Base-by-base conservation (phyloP, 495 filamentous ascomycete genomes). In the Penicillium maclennaniae region DNA sequence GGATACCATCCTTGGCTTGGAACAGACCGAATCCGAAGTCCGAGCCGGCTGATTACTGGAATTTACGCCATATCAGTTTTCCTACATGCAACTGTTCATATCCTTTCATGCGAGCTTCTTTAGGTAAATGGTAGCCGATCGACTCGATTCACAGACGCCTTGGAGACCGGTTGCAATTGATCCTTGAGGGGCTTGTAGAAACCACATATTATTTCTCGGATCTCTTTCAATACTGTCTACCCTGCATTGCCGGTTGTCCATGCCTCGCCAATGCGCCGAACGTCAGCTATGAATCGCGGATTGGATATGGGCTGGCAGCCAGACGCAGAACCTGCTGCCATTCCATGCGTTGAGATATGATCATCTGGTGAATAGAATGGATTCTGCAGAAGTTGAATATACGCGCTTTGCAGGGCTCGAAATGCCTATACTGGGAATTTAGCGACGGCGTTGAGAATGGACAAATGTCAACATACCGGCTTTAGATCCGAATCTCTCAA, bases 341-440 rank as follows among this genome's bases (percentile, higher is more conserved):
- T 48, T 36, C 63, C 68, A 14, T 66, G 51, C 26, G 68, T 45
- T 17, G 85, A 84, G 38, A 78, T 78, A 60, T 92, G 86, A 56
- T 92, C 88, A 66, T 96, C 92, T 27, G 91, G 92, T 37, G 86
- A 83, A 66, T 91, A 97, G 68, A 98, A 98, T 1, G 93, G 93
- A 63, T 98, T 97, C 69, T 96, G 89, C 42, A 97, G 71, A 46
- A 98, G 75, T 53, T 81, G 74, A 43, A 97, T 88, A 60, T 97
- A 98, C 20, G 93, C 91, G 21, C 82, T 87, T 71, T 97, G 93
- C 61, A 97, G 76, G 6, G 91, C 89, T 63, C 84, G 82, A 62
- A 98, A 98, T 16, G 91, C 89, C 89, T 92, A 48, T 19, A 17
- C 34, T 37, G 16, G 19, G 19, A 14, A 21, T n/a, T 53, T 42